These are phyloP conservation scores for Spathaspora passalidarum DNA, from an alignment of 805 yeast species.

Conservation along the genomic window DNA sequence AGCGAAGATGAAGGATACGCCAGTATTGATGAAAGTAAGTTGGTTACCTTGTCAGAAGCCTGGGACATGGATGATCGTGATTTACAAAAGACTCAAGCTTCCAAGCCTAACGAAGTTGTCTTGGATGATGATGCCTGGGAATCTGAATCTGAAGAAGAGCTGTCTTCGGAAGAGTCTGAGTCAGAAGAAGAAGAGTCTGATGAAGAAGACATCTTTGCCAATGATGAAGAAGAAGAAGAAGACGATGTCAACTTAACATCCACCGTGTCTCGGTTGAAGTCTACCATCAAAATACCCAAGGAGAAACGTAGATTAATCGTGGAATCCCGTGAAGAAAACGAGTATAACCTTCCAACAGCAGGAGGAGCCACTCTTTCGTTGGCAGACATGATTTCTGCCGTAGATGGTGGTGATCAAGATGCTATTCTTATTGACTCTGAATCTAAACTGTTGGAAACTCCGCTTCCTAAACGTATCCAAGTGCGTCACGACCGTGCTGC, in stretches of 20 bases:
- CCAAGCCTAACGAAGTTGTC: slow-evolving; percentile 20
- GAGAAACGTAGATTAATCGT: slow-evolving; percentile 49
- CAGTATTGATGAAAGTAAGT: slow-evolving; percentile 72
- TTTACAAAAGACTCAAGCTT: slow-evolving; percentile 15
- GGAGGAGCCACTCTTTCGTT: slow-evolving; percentile 58
- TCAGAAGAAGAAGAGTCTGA: slow-evolving; percentile 22
- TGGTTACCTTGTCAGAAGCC: slow-evolving; percentile 77
- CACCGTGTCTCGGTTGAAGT: slow-evolving; percentile 43
- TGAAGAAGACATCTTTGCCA: slow-evolving; percentile 25
- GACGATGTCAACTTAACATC: slow-evolving; percentile 50
- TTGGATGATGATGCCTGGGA: slow-evolving; percentile 32
- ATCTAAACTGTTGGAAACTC: slow-evolving; percentile 61
- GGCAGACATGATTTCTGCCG: slow-evolving; percentile 71
- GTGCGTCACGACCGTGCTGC: slow-evolving; percentile 82
- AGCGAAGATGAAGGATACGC: slow-evolving; percentile 60
- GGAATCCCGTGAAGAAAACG: slow-evolving; percentile 62
- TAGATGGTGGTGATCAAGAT: slow-evolving; percentile 45
- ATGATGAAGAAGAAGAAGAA: slow-evolving; percentile 39
- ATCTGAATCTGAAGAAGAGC: slow-evolving; percentile 17
- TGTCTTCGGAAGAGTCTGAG: slow-evolving; percentile 17
- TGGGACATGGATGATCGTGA: slow-evolving; percentile 80
- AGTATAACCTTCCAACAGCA: slow-evolving; percentile 59
- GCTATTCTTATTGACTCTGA: slow-evolving; percentile 47
- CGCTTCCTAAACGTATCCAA: slow-evolving; percentile 83
- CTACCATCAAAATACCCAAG: slow-evolving; percentile 28